Conservation (phyloP, 345 rosid genomes). For the Gossypium ekmanianum region DNA sequence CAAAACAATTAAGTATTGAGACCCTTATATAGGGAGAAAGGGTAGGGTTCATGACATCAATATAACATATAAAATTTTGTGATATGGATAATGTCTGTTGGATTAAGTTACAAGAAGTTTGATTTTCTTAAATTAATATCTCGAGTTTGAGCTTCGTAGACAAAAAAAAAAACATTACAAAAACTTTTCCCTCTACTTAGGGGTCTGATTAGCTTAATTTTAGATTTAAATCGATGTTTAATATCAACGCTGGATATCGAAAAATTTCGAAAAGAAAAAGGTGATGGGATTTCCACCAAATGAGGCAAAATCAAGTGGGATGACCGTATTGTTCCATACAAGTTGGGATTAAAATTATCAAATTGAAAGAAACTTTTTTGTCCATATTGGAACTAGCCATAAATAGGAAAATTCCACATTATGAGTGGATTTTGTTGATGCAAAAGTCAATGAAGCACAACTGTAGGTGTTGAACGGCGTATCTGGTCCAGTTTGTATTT, state of each 20-base stretch:
- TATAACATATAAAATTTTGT: background rate
- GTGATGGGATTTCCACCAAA: conserved; percentile 25
- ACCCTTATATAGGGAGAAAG: background rate
- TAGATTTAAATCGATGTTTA: no score
- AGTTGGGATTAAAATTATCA: conserved; percentile 10
- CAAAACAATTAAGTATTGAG: background rate
- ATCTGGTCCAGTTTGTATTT: no score
- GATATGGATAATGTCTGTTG: no score
- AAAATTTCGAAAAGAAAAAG: background rate
- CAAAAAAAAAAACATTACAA: no score
- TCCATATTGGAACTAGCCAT: background rate
- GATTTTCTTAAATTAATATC: no score
- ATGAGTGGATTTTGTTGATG: conserved; percentile 10
- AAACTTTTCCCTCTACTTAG: fast-evolving
- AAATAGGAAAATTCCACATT: conserved; percentile 23
- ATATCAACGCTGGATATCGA: no score
- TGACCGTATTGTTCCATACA: conserved; percentile 4
- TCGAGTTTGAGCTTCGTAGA: no score
- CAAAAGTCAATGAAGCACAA: conserved; percentile 14
- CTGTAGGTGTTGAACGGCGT: no score
- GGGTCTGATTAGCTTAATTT: no score
- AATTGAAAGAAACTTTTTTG: conserved; percentile 11
- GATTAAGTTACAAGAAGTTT: no score
- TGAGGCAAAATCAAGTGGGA: conserved; percentile 35
- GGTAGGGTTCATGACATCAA: background rate